These are phyloP conservation scores for Monosporascus cannonballus DNA, from an alignment of 2,329 filamentous ascomycete genomes.

Conservation along the genomic window DNA sequence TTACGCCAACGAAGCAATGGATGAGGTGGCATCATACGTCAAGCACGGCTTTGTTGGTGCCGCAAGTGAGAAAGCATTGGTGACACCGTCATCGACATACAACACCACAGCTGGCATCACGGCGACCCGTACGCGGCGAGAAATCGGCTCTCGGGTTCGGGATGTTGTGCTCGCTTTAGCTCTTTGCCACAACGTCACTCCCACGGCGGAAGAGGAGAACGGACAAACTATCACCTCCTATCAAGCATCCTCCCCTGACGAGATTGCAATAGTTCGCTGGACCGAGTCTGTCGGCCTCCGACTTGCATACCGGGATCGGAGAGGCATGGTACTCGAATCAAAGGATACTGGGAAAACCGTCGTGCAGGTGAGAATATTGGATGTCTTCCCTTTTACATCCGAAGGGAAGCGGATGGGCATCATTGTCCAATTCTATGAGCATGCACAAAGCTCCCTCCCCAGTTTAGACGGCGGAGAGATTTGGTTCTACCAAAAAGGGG, in stretches of 20 bases:
- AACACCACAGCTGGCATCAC: slow-evolving; percentile 52
- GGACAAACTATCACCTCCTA: slow-evolving; percentile 76
- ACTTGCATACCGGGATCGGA: slow-evolving; percentile 78
- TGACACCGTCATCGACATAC: slow-evolving; percentile 71
- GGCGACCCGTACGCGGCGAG: slow-evolving; percentile 78
- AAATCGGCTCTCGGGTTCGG: slow-evolving; percentile 88
- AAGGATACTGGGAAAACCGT: slow-evolving; percentile 66
- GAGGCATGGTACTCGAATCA: slow-evolving; percentile 75
- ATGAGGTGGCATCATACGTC: slow-evolving; percentile 84
- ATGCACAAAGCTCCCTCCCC: slow-evolving; percentile 40
- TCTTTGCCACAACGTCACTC: slow-evolving; percentile 95
- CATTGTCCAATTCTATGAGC: slow-evolving; percentile 76
- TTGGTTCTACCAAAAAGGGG: slow-evolving; percentile 98
- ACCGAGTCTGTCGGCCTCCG: slow-evolving; percentile 88
- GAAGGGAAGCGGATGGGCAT: slow-evolving; percentile 99
- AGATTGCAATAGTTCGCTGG: slow-evolving; percentile 96
- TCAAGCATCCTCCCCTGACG: slow-evolving; percentile 94
- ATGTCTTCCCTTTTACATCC: slow-evolving; percentile 95
- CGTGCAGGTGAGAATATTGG: slow-evolving; percentile 81
- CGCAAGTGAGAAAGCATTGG: slow-evolving; percentile 44
- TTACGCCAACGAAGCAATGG: slow-evolving; percentile 98
- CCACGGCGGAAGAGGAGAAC: slow-evolving; percentile 76
- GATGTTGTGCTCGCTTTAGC: slow-evolving; percentile 90
- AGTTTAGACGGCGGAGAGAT: slow-evolving; percentile 65
- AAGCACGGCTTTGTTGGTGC: slow-evolving; percentile 66